These are phyloP conservation scores for Colletotrichum aenigma DNA, from an alignment of 2,329 filamentous ascomycete genomes.

Conservation along the genomic window DNA sequence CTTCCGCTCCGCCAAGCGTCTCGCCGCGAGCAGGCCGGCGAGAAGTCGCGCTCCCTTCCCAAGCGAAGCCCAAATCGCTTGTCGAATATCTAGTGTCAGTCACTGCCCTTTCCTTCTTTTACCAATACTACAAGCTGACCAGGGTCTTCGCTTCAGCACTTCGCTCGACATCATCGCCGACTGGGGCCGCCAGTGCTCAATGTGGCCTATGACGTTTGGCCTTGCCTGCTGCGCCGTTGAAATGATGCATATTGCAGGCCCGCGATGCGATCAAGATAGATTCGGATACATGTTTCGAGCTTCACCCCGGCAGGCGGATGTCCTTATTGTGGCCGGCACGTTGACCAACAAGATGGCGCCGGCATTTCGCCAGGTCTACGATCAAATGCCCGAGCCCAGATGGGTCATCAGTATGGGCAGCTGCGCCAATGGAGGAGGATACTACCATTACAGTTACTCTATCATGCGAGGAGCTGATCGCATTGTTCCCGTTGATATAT, in stretches of 20 bases:
- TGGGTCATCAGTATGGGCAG: conserved; percentile 87
- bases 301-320: conserved; percentile 84
- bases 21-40: not conserved
- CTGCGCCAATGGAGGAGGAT: conserved; percentile 84
- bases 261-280: conserved; percentile 87
- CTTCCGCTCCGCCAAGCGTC: not conserved
- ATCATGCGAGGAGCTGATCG: conserved; percentile 75
- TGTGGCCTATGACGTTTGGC: conserved; percentile 90
- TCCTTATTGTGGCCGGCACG: conserved; percentile 93
- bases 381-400: conserved; percentile 91
- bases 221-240: conserved; percentile 89
- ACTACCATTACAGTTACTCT: conserved; percentile 86
- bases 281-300: conserved; percentile 90
- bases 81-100: not conserved
- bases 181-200: conserved; percentile 82
- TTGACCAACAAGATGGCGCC: conserved; percentile 97
- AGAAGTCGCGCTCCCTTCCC: not conserved
- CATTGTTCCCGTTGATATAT: conserved; percentile 80
- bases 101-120: not conserved
- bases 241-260: conserved; percentile 93
- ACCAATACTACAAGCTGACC: not conserved
- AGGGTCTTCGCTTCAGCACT: conserved; percentile 53
- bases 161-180: conserved; percentile 81
- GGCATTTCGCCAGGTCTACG: conserved; percentile 87
- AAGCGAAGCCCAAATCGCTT: not conserved